A percentile compares a stretch with the other conserved stretches of the same genome.
These are phyloP conservation scores for Annona squamosa DNA, from an alignment of 164 flowering plant genomes.

Conservation along the genomic window DNA sequence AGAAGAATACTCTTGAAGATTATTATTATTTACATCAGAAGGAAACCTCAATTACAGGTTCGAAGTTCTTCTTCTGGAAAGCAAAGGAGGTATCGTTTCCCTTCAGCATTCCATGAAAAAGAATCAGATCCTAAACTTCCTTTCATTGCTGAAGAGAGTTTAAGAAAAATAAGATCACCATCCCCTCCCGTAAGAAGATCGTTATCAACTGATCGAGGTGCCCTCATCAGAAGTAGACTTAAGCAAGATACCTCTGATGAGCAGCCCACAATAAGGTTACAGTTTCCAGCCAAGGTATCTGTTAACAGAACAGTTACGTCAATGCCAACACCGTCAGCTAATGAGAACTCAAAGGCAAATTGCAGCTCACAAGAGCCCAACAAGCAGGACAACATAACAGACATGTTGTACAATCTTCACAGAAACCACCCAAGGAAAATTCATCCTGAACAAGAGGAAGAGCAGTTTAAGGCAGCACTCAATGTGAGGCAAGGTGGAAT, in stretches of 20 bases:
- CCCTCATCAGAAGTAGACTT: constrained; percentile 34
- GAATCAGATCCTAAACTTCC: constrained; percentile 40
- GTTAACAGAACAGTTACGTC: constrained; percentile 39
- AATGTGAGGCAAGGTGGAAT: constrained; percentile 61
- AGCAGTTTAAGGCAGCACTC: constrained; percentile 52
- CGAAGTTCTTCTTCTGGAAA: constrained; percentile 78
- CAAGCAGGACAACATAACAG: constrained; percentile 37
- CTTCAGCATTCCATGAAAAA: constrained; percentile 41
- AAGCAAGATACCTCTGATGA: constrained; percentile 42
- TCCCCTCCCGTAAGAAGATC: constrained; percentile 82
- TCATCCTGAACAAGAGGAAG: constrained; percentile 49
- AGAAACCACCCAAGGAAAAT: constrained; percentile 27
- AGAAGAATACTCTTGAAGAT: neutral
- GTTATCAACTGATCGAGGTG: constrained; percentile 63
- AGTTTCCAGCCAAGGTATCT: constrained; percentile 42
- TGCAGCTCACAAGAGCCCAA: constrained; percentile 23
- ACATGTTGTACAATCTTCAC: constrained; percentile 28
- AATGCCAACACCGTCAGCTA: constrained; percentile 23
- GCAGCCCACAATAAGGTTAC: constrained; percentile 33
- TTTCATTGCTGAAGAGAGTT: constrained; percentile 37
- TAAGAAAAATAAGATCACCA: constrained; percentile 47
- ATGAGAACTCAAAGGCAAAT: constrained; percentile 15
- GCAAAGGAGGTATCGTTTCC: constrained; percentile 57
- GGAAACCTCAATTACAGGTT: constrained; percentile 29
- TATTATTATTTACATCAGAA: neutral